phyloP scores from a whole-genome alignment of 345 rosid species.

The Acer yangbiense region DNA sequence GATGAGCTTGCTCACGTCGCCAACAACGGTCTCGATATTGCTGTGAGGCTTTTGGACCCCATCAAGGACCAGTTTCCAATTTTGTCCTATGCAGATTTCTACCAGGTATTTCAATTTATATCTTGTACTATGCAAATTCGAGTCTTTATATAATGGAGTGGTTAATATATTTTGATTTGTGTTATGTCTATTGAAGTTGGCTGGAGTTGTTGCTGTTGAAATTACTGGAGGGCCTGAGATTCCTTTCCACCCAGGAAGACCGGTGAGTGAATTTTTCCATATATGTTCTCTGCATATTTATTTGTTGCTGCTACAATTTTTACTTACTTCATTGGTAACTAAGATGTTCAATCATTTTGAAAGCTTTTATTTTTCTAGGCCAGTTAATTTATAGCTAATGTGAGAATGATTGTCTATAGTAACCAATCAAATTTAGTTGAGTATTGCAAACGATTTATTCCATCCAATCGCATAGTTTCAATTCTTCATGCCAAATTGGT shows the following conservation, averaged over 20 bases:
- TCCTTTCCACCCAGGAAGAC: constrained; percentile 87
- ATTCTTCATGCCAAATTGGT: background rate
- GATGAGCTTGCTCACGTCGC: constrained; percentile 75
- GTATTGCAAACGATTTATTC: background rate
- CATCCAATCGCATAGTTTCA: background rate
- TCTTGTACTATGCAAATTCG: background rate
- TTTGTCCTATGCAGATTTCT: constrained; percentile 76
- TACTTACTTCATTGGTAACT: background rate
- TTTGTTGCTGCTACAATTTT: background rate
- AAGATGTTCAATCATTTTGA: background rate
- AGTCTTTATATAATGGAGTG: background rate
- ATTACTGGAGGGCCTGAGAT: constrained; percentile 88
- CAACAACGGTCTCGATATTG: constrained; percentile 90
- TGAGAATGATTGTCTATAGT: background rate
- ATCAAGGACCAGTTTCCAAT: constrained; percentile 70
- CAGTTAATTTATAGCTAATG: background rate
- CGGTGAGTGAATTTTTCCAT: constrained; percentile 33
- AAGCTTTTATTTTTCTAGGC: background rate
- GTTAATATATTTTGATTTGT: constrained; percentile 18
- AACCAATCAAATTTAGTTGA: background rate
- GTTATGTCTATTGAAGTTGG: constrained; percentile 44
- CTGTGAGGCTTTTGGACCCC: constrained; percentile 72
- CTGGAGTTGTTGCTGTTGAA: constrained; percentile 88
- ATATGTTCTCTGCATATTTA: background rate
- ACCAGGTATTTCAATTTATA: constrained; percentile 46